phyloP scores from a whole-genome alignment of 1,284 basidiomycete species.

The Agroathelia rolfsii region DNA sequence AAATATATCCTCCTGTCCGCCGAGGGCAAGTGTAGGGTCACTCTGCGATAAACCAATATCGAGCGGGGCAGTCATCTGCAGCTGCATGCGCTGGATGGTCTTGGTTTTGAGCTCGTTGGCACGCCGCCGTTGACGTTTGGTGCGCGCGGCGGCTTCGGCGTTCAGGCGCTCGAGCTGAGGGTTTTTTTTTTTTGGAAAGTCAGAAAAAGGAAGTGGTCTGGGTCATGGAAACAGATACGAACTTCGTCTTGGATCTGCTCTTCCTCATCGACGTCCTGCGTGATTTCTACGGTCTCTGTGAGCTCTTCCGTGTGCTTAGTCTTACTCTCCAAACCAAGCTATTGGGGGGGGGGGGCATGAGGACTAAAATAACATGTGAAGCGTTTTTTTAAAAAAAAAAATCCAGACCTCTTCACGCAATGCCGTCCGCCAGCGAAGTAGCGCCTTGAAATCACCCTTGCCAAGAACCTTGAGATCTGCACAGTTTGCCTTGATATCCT shows the following conservation, averaged over 20 bases:
- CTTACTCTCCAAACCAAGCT: conserved; percentile 80
- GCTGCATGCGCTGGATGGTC: conserved; percentile 91
- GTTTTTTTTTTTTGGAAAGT: no score
- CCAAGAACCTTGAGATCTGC: conserved; percentile 95
- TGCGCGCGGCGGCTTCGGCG: conserved; percentile 62
- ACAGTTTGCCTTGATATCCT: conserved; percentile 76
- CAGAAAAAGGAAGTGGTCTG: no score
- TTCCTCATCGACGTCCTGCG: conserved; percentile 77
- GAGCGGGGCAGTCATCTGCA: conserved; percentile 94
- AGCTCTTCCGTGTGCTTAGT: conserved; percentile 60
- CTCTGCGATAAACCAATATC: conserved; percentile 89
- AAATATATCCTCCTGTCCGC: conserved; percentile 81
- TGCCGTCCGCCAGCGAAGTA: conserved; percentile 86
- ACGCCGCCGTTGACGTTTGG: conserved; percentile 77
- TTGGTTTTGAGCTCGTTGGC: conserved; percentile 86
- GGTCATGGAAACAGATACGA: conserved; percentile 12
- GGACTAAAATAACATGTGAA: conserved; percentile 3
- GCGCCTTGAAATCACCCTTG: conserved; percentile 91
- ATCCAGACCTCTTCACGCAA: conserved; percentile 85
- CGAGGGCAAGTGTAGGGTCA: conserved; percentile 59
- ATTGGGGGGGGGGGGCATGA: conserved; percentile 8
- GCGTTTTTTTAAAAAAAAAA: conserved; percentile 3
- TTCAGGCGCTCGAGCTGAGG: conserved; percentile 84
- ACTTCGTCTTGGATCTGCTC: conserved; percentile 85
- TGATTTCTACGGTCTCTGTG: conserved; percentile 69